Base-by-base conservation (phyloP, 192 early-diverging fungal genomes). In the Podila epigama region DNA sequence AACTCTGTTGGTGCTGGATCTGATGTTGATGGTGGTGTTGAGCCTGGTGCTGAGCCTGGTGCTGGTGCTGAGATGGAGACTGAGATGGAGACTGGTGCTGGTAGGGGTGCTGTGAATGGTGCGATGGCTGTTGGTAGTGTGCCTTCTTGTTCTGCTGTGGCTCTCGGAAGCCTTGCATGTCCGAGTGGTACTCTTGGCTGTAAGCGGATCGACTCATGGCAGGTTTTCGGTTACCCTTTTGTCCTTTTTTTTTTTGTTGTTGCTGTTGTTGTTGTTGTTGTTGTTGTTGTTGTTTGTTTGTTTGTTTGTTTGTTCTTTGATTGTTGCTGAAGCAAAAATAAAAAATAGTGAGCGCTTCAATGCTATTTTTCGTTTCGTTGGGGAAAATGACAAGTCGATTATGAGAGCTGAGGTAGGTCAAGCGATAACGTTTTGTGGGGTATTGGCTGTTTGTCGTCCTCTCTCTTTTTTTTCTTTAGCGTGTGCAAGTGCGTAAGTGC, bases 201-300 rank as follows among this genome's bases (percentile, higher is more conserved):
- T 48, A 48, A 9, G n/a, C 44, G 25, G 44, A 48, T 48, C 44
- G 44, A 48, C 44, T 48, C 44, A 48, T 48, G 1, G n/a, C n/a
- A n/a, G n/a, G n/a, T n/a, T n/a, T n/a, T n/a, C n/a, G n/a, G n/a
- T n/a, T n/a, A n/a, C n/a, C n/a, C n/a, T n/a, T n/a, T 31, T 55
- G 53, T n/a, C 9, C 16, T 4, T 60, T 28, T 13, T 51, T 29
- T n/a, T 63, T 33, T 51, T 58, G 33, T 13, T 39, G 20, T n/a
- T 58, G 27, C 35, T 57, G 4, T 57, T 63, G 60, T 20, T 63
- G 60, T 36, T 37, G 58, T 13, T 40, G 61, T 25, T 51, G 63
- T 22, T 55, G 63, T 15, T 54, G 52, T 31, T 54, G 53, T 52
- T 56, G 36, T 5, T 66, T 12, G 15, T 66, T n/a, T n/a, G n/a